A percentile compares a stretch with the other conserved stretches of the same genome.
These are phyloP conservation scores for Colletotrichum musicola DNA, from an alignment of 2,329 filamentous ascomycete genomes.

Conservation along the genomic window DNA sequence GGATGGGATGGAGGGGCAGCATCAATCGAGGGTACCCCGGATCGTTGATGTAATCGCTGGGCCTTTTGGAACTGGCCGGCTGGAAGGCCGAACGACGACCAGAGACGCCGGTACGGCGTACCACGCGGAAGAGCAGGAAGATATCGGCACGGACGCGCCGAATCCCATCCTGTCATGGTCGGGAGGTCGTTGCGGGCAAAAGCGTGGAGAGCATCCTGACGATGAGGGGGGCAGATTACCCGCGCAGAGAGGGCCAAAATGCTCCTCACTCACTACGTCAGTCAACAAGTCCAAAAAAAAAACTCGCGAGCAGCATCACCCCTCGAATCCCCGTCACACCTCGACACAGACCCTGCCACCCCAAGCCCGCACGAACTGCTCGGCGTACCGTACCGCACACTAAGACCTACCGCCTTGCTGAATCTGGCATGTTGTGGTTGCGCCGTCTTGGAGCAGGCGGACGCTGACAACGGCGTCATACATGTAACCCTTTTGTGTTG, in stretches of 20 bases:
- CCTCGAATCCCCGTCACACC: conserved; percentile 8
- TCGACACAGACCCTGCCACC: conserved; percentile 15
- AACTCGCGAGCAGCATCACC: conserved; percentile 11
- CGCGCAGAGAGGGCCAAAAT: background rate
- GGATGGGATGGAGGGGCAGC: conserved; percentile 24
- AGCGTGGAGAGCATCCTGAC: conserved; percentile 12
- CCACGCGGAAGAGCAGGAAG: background rate
- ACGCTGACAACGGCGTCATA: conserved; percentile 37
- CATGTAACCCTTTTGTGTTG: conserved; percentile 29
- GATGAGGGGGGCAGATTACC: background rate
- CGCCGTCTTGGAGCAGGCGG: background rate
- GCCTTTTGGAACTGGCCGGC: conserved; percentile 29
- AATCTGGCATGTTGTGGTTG: background rate
- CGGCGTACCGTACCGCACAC: background rate
- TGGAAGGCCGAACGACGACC: conserved; percentile 26
- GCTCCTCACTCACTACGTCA: conserved; percentile 37
- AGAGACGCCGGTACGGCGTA: background rate
- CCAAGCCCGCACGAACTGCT: conserved; percentile 21
- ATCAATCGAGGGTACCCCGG: conserved; percentile 37
- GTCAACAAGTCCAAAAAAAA: conserved; percentile 27
- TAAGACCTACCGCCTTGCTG: background rate
- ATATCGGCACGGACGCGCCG: background rate
- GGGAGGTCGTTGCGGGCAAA: conserved; percentile 3
- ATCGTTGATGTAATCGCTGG: conserved; percentile 38
- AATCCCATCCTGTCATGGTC: conserved; percentile 9